Evolutionary conservation across 2,329 filamentous ascomycete species (phyloP), one percentile per base, ranked within the genome.

Genomic region (Nakataea oryzae): DNA sequence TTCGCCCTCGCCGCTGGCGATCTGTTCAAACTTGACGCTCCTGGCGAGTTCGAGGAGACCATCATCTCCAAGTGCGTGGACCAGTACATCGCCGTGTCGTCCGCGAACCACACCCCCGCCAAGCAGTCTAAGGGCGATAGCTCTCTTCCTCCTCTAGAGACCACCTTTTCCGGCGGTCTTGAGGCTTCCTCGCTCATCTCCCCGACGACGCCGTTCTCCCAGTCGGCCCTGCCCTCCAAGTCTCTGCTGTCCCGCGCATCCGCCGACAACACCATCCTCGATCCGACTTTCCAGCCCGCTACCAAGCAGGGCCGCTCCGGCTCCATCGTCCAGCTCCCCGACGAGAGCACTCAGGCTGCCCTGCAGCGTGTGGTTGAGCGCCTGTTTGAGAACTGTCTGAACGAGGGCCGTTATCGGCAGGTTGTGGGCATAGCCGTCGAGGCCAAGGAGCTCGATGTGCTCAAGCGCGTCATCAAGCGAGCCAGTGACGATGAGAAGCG

Each of bases 11-110:
- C 92, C 63, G 93, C 95, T 28, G 95, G 95, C 64, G 91, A 97
- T 73, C 86, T 96, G 59, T 97, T 99, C 81, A 91, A 96, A 78
- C 85, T 97, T 67, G 90, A 97, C 71, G 84, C 88, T 62, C 88
- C 90, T 61, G 90, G 91, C 75, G 95, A 99, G 79, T 99, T 96
- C 72, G 95, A 99, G 76, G 93, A 99, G 79, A 99, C 95, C 63
- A 97, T 99, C 78, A 93, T 97, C 74, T 93, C 93, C 64, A 97
- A 96, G 83, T 99, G 95, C 73, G 86, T 99, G 71, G 95, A 99
- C 76, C 96, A 96, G 67, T 99, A 97, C 78, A 97, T 99, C 71
- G 87, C 91, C 64, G 83, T 93, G 56, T 82, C 80, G 60, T 78
- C 81, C 56, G 76, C 80, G 64, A 78, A 80, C 67, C 80, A 84